Percentiles rank a stretch among this genome's conserved stretches.
Evolutionary conservation across 2,329 filamentous ascomycete genomes (phyloP).

Genomic region (Trichoderma breve): DNA sequence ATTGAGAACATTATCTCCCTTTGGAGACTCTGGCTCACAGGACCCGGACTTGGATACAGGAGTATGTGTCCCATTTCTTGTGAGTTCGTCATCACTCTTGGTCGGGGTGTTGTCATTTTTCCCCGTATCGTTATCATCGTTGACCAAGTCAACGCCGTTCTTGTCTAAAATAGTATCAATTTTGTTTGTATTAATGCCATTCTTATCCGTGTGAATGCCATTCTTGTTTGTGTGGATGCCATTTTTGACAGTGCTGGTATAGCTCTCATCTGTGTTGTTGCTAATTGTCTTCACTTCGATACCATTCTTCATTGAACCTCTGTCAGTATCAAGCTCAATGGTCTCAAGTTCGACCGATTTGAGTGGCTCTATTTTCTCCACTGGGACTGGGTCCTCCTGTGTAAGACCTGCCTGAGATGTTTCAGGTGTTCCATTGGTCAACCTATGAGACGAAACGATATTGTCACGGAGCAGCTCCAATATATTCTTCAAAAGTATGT

Average conservation of each 20-base stretch:
- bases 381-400: not conserved
- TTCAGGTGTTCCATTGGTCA: not conserved
- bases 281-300: not conserved
- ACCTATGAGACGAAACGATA: not conserved
- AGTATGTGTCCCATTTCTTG: not conserved
- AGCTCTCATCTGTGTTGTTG: not conserved
- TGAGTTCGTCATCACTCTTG: not conserved
- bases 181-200: not conserved
- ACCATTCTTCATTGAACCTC: not conserved
- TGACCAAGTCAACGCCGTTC: not conserved
- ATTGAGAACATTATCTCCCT: not conserved
- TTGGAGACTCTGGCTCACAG: not conserved
- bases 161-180: not conserved
- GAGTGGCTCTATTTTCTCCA: not conserved
- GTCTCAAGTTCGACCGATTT: not conserved
- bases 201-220: not conserved
- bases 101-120: not conserved
- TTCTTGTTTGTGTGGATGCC: not conserved
- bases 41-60: not conserved
- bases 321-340: not conserved
- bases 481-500: slow-evolving; percentile 5
- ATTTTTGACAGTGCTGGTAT: not conserved
- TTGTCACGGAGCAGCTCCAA: slow-evolving; percentile 1
- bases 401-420: not conserved
- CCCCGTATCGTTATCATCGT: not conserved